Evolutionary conservation across 176 grass and related monocot species (phyloP).

Genomic region (Thalia dealbata): DNA sequence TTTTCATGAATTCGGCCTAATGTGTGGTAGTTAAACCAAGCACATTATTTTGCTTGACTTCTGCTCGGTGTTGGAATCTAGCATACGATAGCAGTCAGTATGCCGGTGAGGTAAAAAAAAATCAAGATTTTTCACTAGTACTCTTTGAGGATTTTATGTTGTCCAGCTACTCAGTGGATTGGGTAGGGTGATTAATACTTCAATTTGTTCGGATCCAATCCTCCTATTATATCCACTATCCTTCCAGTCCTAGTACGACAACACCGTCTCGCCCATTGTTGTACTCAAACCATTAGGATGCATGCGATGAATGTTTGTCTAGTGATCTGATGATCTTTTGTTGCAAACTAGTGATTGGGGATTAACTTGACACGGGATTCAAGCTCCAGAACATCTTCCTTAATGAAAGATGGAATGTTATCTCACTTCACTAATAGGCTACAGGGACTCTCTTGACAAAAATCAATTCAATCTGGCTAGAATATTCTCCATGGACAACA

Average conservation of each 20-base stretch:
- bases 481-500: neutral
- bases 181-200: no score
- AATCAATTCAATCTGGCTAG: neutral
- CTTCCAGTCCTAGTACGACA: no score
- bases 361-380: no score
- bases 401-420: neutral
- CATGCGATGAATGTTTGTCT: neutral
- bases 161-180: no score
- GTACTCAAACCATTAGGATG: neutral
- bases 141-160: no score
- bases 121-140: neutral
- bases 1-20: neutral
- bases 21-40: neutral
- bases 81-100: neutral
- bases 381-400: neutral
- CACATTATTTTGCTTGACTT: neutral
- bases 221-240: no score
- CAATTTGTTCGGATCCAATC: no score
- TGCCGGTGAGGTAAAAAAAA: neutral
- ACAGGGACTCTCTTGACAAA: neutral
- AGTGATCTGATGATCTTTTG: no score
- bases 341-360: no score
- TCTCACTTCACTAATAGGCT: neutral
- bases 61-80: neutral
- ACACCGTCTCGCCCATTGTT: neutral